Base-by-base conservation (phyloP, 1,139 yeast genomes). In the Scheffersomyces illinoinensis region DNA sequence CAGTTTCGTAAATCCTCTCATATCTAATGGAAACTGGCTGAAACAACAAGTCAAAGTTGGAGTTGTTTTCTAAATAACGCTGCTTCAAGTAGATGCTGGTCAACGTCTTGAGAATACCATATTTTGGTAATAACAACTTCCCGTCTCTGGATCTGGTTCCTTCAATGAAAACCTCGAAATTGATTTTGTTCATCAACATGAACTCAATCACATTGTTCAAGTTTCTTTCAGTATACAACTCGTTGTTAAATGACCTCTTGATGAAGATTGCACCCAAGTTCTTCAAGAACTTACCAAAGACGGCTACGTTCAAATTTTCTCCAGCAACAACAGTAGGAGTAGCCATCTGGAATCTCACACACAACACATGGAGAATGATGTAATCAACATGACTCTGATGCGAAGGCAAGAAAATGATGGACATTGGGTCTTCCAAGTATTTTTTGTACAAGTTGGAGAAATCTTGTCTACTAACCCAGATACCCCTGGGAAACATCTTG, bases 121-220 rank as follows among this genome's bases (percentile, higher is more conserved):
- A 86, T 66, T 87, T 87, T 10, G 91, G 91, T 33, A 88, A 78
- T 50, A 87, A 76, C 56, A 86, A 74, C 67, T 87, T 87, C 18
- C 91, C 91, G 58, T 87, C 88, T 63, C 91, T 79, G 2, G 90
- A 86, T 58, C 91, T 79, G 1, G 89, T 85, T 20, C 91, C 91
- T 68, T 87, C 91, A 58, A 87, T 84, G 64, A 87, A 87, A 57
- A 88, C 87, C 68, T 87, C 90, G 62, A 87, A 76, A 61, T 83
- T 84, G 62, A 81, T 75, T 56, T 88, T 87, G 61, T 84, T 78
- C 43, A 76, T 62, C 50, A 87, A 76, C 18, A 85, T 65, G 54
- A 84, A 85, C 66, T 85, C 88, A 57, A 87, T 76, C 58, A 82
- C 81, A 54, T 86, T 83, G 64, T 81, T 81, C 68, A 86, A 80